Percentiles rank a stretch among this genome's conserved stretches.
Evolutionary conservation across 192 early-diverging fungal species (phyloP).

Genomic region (Gonapodya sp.): DNA sequence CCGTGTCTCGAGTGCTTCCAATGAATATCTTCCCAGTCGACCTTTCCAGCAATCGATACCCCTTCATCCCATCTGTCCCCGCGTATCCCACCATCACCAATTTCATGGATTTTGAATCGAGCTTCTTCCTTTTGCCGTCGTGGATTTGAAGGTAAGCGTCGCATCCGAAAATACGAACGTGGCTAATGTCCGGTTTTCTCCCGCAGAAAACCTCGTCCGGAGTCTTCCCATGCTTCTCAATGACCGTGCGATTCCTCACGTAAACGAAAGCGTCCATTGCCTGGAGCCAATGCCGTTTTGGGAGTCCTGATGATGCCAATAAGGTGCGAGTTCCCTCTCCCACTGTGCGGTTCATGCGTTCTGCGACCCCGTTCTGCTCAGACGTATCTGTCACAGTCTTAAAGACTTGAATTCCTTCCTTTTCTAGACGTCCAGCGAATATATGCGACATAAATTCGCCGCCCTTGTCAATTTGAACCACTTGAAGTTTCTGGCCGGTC

Average conservation of each 20-base stretch:
- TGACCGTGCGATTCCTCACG: background rate
- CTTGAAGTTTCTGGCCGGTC: background rate
- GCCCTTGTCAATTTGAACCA: background rate
- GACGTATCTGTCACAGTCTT: background rate
- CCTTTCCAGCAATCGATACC: background rate
- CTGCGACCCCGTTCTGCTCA: background rate
- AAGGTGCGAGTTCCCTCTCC: background rate
- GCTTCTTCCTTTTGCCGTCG: background rate
- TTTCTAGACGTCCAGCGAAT: background rate
- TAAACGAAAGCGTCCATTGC: background rate
- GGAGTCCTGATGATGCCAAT: background rate
- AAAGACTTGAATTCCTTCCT: background rate
- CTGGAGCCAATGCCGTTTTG: background rate
- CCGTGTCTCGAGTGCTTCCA: background rate
- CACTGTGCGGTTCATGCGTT: background rate
- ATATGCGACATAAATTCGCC: background rate
- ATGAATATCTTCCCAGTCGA: background rate
- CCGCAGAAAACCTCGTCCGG: background rate
- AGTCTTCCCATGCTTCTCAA: background rate
- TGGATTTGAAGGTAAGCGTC: background rate
- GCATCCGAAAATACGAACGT: background rate
- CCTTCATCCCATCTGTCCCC: background rate
- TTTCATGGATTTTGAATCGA: background rate
- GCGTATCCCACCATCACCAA: background rate
- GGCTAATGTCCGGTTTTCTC: background rate